A percentile compares a stretch with the other conserved stretches of the same genome.
phyloP scores from a whole-genome alignment of 441 rosid genomes.

The Macaranga tanarius region DNA sequence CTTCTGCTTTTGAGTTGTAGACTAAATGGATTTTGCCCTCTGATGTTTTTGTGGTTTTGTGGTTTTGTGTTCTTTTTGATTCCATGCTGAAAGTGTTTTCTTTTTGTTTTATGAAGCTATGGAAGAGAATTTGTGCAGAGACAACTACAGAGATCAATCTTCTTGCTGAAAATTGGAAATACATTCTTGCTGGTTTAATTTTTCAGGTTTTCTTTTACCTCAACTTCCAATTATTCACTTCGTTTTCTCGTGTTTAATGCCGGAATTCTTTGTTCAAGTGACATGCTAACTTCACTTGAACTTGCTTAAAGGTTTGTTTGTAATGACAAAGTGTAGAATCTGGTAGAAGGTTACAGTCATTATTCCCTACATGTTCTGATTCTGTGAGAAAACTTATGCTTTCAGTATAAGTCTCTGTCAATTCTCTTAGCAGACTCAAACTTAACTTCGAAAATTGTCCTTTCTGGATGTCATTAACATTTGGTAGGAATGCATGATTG shows the following conservation, averaged over 20 bases:
- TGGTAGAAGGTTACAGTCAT: slow-evolving; percentile 43
- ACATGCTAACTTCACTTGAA: slow-evolving; percentile 13
- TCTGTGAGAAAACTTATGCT: slow-evolving; percentile 28
- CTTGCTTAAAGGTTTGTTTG: slow-evolving; percentile 14
- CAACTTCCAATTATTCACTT: background rate
- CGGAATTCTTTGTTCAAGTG: slow-evolving; percentile 4
- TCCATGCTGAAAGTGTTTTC: background rate
- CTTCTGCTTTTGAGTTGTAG: background rate
- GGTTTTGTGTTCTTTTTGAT: background rate
- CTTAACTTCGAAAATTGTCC: background rate
- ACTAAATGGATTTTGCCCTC: background rate
- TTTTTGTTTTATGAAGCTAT: slow-evolving; percentile 48
- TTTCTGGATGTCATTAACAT: background rate
- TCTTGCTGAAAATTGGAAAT: slow-evolving; percentile 85
- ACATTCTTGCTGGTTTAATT: slow-evolving; percentile 82
- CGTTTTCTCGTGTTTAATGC: background rate
- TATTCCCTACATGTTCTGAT: slow-evolving; percentile 32
- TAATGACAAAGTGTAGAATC: slow-evolving; percentile 28
- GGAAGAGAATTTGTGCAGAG: slow-evolving; percentile 94
- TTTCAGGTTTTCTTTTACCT: slow-evolving; percentile 65
- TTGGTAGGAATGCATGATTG: too few species aligned
- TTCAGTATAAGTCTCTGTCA: slow-evolving; percentile 33
- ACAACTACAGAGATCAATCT: slow-evolving; percentile 72
- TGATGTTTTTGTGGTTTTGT: background rate
- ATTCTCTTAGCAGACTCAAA: slow-evolving; percentile 10